A percentile compares a stretch with the other conserved stretches of the same genome.
phyloP scores from a whole-genome alignment of 192 early-diverging fungal genomes.

The Umbelopsis vinacea region DNA sequence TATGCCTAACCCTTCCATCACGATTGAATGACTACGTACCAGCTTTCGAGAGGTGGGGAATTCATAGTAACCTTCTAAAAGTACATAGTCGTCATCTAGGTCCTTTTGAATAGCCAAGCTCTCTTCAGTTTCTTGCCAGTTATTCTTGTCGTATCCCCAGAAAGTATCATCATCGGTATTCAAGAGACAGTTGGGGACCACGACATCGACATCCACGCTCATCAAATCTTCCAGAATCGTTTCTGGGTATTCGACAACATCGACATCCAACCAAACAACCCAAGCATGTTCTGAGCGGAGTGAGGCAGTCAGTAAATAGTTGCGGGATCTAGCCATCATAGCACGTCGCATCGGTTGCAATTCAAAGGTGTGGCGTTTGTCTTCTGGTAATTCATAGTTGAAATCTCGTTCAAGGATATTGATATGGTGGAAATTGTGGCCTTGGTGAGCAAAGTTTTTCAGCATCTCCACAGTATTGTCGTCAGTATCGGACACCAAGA shows the following conservation, averaged over 20 bases:
- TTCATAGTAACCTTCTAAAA: constrained; percentile 22
- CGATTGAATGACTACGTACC: background rate
- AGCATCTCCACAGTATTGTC: constrained; percentile 58
- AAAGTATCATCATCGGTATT: constrained; percentile 19
- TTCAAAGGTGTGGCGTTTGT: constrained; percentile 55
- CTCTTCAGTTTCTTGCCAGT: constrained; percentile 61
- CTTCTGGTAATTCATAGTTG: constrained; percentile 44
- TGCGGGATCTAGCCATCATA: constrained; percentile 64
- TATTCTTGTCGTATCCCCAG: constrained; percentile 62
- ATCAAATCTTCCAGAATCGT: constrained; percentile 61
- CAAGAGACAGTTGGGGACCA: constrained; percentile 53
- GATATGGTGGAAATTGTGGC: constrained; percentile 39
- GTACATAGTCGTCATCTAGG: constrained; percentile 31
- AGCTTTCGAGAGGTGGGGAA: constrained; percentile 20
- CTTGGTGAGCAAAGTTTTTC: constrained; percentile 14
- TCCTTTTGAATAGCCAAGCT: constrained; percentile 44
- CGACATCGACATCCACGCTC: constrained; percentile 59
- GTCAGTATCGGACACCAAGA: constrained; percentile 60
- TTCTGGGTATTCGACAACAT: constrained; percentile 60
- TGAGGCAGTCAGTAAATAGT: constrained; percentile 56
- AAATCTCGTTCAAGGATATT: constrained; percentile 61
- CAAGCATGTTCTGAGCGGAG: constrained; percentile 57
- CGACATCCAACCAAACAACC: constrained; percentile 74
- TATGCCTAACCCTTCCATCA: too few relatives aligned
- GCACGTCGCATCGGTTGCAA: constrained; percentile 56